Base-by-base conservation (phyloP, 2,329 filamentous ascomycete genomes). In the Arthrobotrys iridis region DNA sequence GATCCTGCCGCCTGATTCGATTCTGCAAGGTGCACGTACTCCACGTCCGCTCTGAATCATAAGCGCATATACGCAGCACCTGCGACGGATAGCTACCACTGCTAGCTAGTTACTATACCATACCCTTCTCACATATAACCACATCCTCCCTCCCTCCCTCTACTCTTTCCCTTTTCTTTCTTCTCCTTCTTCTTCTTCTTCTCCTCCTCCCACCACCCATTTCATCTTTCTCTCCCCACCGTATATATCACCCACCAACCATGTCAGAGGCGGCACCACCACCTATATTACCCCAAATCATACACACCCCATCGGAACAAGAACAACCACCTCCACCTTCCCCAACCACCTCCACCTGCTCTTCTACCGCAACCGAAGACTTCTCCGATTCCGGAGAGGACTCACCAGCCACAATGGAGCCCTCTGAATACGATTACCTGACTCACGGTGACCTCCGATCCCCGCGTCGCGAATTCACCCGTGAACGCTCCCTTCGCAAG, bases 331-430 rank as follows among this genome's bases (percentile, higher is more conserved):
- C 71, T 30, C 63, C 71, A 4, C 46, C 63, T 22, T 55, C 71
- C 10, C 40, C 58, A 41, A 30, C 68, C 1, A 57, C 63, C 7
- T 64, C 71, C 26, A 37, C 46, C 57, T 63, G 28, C 57, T 75
- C 63, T 10, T 74, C 71, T 24, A 75, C 48, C 13, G 71, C 71
- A 26, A 75, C 71, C 28, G 71, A 75, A 40, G 71, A 75, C 48
- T 64, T 75, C 37, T 75, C 71, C 71, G 71, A 75, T 57, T 75
- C 71, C n/a, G 71, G 71, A 30, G 71, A 75, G 22, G 63, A 63
- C 37, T 57, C 46, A 10, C 71, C 71, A 33, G 37, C 60, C 26
- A 63, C 62, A 30, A 75, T 75, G 71, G 71, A 75, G 48, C 57
- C 71, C 28, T 68, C 71, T 30, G 71, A 75, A 41, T 58, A 48